phyloP scores from a whole-genome alignment of 2,329 filamentous ascomycete genomes.

The Cercospora sojina region DNA sequence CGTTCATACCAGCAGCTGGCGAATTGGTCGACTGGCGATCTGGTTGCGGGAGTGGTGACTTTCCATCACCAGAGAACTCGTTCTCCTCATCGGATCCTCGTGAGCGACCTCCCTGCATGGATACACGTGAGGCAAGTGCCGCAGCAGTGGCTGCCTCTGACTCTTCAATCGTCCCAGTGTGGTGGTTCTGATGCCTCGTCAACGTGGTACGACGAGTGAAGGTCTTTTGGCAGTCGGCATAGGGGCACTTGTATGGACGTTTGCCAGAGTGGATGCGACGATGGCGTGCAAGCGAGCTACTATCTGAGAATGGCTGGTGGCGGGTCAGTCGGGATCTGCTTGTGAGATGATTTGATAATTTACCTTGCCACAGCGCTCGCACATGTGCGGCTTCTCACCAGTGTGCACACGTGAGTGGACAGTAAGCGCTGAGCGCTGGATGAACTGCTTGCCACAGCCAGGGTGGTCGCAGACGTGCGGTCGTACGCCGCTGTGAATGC shows the following conservation, averaged over 20 bases:
- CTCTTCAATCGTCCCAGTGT: slow-evolving; percentile 92
- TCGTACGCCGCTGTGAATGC: slow-evolving; percentile 87
- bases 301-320: slow-evolving; percentile 86
- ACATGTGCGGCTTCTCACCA: slow-evolving; percentile 97
- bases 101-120: slow-evolving; percentile 47
- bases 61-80: slow-evolving; percentile 64
- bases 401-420: slow-evolving; percentile 95
- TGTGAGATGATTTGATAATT: slow-evolving; percentile 29
- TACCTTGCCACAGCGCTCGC: slow-evolving; percentile 95
- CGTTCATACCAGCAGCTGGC: slow-evolving; percentile 71
- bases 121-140: slow-evolving; percentile 64
- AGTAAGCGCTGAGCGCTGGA: slow-evolving; percentile 91
- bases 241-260: slow-evolving; percentile 95
- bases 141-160: slow-evolving; percentile 85
- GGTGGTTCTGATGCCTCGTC: slow-evolving; percentile 92
- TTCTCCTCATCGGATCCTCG: slow-evolving; percentile 66
- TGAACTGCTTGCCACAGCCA: slow-evolving; percentile 92
- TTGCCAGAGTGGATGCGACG: slow-evolving; percentile 94
- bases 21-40: slow-evolving; percentile 78
- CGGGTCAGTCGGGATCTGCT: slow-evolving; percentile 31
- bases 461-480: slow-evolving; percentile 91
- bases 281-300: slow-evolving; percentile 88
- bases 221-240: slow-evolving; percentile 96
- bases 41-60: slow-evolving; percentile 74
- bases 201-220: slow-evolving; percentile 94